Evolutionary conservation across 495 filamentous ascomycete species (phyloP), one percentile per base, ranked within the genome.

Genomic region (Xylaria castorea): DNA sequence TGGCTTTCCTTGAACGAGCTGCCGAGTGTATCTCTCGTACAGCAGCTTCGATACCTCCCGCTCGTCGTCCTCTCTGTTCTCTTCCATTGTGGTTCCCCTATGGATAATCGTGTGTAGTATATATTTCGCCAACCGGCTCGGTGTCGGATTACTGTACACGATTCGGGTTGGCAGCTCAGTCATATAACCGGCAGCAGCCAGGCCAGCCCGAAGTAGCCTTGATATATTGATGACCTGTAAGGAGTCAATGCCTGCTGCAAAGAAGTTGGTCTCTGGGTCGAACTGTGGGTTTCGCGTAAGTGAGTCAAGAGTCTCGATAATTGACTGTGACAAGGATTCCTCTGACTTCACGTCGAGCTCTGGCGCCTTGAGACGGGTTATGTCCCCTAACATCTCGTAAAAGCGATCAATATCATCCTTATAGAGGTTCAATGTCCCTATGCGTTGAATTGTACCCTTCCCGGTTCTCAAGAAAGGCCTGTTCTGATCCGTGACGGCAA

Each of bases 371-470:
- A 51, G 48, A 48, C 20, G 20, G 0, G 46, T 48, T 20, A 20
- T 48, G 46, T n/a, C 20, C 18, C 5, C 18, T 7, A 40, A 9
- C 18, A 2, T 66, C 18, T 68, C 46, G 53, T 86, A 89, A 7
- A 88, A 74, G 5, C 74, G 68, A 51, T 87, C 79, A 61, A 91
- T 85, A 64, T 88, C 86, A 1, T 81, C 74, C 55, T 79, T 72
- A 75, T 89, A 91, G 64, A 84, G 74, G 22, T 80, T 77, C 0
- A 84, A 57, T 2, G 84, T 84, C 16, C 73, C 63, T 8, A 75
- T 75, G 1, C 88, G 80, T 72, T 84, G 81, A 7, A 88, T 78
- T 2, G 83, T 86, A 0, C 88, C 89, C 78, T 91, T 90, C 1
- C 79, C 80, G 6, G 88, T 81, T 3, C 83, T 71, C 1, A 81